Evolutionary conservation across 768 basidiomycete species (phyloP).

Genomic region (Boletus reticuloceps): DNA sequence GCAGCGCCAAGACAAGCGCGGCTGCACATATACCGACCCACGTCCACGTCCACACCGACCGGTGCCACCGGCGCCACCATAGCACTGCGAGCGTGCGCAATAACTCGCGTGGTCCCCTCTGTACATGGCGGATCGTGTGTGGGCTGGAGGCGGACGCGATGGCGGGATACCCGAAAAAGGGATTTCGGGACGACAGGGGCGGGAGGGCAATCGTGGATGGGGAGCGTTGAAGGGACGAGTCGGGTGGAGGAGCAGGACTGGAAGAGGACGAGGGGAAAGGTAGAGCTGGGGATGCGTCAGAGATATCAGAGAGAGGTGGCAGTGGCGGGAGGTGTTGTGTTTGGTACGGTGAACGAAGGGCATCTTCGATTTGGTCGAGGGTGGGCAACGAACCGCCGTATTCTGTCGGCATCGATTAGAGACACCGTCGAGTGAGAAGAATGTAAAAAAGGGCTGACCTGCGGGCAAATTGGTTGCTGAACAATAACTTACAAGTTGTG

Average conservation of each 20-base stretch:
- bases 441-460: conserved; percentile 27
- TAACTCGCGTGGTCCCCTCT: conserved; percentile 68
- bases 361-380: conserved; percentile 50
- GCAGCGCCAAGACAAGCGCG: conserved; percentile 25
- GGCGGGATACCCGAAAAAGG: conserved; percentile 74
- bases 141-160: conserved; percentile 29
- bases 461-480: conserved; percentile 51
- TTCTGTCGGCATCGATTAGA: conserved; percentile 39
- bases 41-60: conserved; percentile 22
- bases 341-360: conserved; percentile 31
- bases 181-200: conserved; percentile 62
- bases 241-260: background rate
- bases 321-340: conserved; percentile 3
- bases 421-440: background rate
- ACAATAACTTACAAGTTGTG: conserved; percentile 57
- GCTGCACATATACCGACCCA: conserved; percentile 32
- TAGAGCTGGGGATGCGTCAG: background rate
- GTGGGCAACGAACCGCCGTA: conserved; percentile 62
- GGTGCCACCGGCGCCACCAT: conserved; percentile 67
- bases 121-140: conserved; percentile 54
- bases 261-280: background rate
- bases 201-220: conserved; percentile 32
- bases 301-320: background rate
- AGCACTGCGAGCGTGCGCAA: conserved; percentile 56
- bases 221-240: background rate